A percentile compares a stretch with the other conserved stretches of the same genome.
phyloP scores from a whole-genome alignment of 805 yeast genomes.

The Teunomyces lycoperdinae region DNA sequence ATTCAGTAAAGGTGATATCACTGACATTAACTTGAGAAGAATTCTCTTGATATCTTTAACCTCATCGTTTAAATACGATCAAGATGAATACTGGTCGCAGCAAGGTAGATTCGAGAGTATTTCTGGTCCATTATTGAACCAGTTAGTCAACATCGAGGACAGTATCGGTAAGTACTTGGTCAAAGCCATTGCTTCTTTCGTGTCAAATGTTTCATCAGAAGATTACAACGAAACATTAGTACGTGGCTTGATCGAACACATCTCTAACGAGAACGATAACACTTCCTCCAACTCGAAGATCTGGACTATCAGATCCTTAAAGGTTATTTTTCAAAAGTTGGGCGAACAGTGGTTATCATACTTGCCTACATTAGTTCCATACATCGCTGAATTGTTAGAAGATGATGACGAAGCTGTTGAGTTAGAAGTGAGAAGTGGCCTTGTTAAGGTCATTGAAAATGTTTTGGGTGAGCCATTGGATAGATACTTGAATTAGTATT shows the following conservation, averaged over 20 bases:
- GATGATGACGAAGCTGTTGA: conserved; percentile 95
- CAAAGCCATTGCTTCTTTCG: conserved; percentile 74
- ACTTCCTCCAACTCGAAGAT: conserved; percentile 68
- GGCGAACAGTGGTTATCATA: conserved; percentile 93
- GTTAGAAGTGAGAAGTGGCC: conserved; percentile 82
- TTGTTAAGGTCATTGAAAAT: conserved; percentile 86
- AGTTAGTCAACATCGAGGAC: conserved; percentile 66
- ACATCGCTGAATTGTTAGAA: conserved; percentile 91
- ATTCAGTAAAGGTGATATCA: conserved; percentile 42
- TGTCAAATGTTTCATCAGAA: conserved; percentile 62
- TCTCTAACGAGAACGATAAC: conserved; percentile 43
- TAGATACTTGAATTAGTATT: conserved; percentile 54
- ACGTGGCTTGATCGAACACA: conserved; percentile 32
- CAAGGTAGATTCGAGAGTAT: conserved; percentile 78
- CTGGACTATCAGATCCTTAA: conserved; percentile 80
- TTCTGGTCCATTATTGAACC: conserved; percentile 59
- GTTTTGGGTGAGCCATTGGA: conserved; percentile 95
- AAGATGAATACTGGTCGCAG: conserved; percentile 93
- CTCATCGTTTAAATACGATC: conserved; percentile 82
- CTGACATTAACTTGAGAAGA: conserved; percentile 60
- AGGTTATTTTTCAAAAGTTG: conserved; percentile 79
- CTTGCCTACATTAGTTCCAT: conserved; percentile 92
- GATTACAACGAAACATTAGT: conserved; percentile 69
- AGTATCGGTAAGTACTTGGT: conserved; percentile 77
- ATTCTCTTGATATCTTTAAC: conserved; percentile 68